Base-by-base conservation (phyloP, 352 stramenopile species). In the Globisporangium yorkense region DNA sequence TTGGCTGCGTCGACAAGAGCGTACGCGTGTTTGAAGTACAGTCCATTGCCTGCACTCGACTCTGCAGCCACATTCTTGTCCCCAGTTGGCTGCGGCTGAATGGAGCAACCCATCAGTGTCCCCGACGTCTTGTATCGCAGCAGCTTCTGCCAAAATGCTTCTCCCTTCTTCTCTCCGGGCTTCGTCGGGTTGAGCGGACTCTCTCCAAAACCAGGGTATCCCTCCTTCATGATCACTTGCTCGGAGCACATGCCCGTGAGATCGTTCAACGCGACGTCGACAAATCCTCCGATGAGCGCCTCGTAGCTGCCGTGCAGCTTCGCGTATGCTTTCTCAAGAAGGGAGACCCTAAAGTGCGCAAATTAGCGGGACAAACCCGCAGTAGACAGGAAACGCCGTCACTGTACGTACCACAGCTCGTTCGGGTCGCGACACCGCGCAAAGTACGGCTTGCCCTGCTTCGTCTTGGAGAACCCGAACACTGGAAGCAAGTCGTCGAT, bases 291-390 rank as follows among this genome's bases (percentile, higher is more conserved):
- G 50, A 96, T 96, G 8, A 97, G 65, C 0, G 77, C 61, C 53
- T 96, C 88, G 52, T 97, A 98, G 54, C 74, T 92, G 16, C 87
- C 87, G 54, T 97, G 80, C 2, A 98, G 71, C 62, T 98, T 98
- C 5, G 92, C 92, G 55, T 97, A 98, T 2, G 90, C 92, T 53
- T 98, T 98, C 60, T 97, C 89, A 0, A 97, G 53, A 9, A 97
- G 49, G 1, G 84, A 72, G 3, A 97, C 89, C 89, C 89, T 93
- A 21, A 1, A 24, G 15, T 29, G 15, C 1, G 18, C 0, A 16
- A 55, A 40, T 5, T 3, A n/a, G 16, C 29, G 9, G 52, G 10
- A 3, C 9, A 33, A 15, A 20, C n/a, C 7, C 2, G 20, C 21
- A 21, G 8, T 51, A 18, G 20, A 6, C 40, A 16, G 18, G n/a